These are phyloP conservation scores for Kingdonia uniflora DNA, from an alignment of 164 flowering plant genomes.

Conservation along the genomic window DNA sequence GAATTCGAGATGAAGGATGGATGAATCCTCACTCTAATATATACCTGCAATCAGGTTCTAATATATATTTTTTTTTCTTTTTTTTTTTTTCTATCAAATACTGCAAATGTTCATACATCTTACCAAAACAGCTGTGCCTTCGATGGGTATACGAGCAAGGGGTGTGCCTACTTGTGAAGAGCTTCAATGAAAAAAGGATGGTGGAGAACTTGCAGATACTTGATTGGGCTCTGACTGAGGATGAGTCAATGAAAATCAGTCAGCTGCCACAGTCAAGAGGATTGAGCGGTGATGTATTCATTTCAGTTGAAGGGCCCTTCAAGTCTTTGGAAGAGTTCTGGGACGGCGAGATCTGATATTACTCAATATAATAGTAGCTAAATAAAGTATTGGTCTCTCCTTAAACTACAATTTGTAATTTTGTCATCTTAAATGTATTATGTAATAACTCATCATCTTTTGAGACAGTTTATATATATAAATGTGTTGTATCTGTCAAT, in stretches of 20 bases:
- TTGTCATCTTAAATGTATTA: no score
- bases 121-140: slow-evolving; percentile 6
- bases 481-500: no score
- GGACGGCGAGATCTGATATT: slow-evolving; percentile 11
- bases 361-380: no score
- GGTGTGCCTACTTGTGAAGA: slow-evolving; percentile 9
- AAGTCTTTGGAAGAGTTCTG: slow-evolving; percentile 10
- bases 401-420: slow-evolving; percentile 29
- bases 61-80: no score
- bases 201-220: slow-evolving; percentile 12
- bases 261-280: slow-evolving; percentile 10
- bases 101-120: background rate
- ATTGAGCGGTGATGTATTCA: background rate
- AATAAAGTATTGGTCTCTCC: no score
- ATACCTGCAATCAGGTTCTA: no score
- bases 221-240: slow-evolving; percentile 7
- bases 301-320: slow-evolving; percentile 7
- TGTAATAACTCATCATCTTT: no score
- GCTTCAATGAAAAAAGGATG: slow-evolving; percentile 9
- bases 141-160: slow-evolving; percentile 20
- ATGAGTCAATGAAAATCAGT: slow-evolving; percentile 4
- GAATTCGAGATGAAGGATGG: no score
- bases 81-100: no score
- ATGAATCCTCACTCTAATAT: no score
- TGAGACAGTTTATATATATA: no score